Base-by-base conservation (phyloP, 805 yeast genomes). In the Candida peoriensis region DNA sequence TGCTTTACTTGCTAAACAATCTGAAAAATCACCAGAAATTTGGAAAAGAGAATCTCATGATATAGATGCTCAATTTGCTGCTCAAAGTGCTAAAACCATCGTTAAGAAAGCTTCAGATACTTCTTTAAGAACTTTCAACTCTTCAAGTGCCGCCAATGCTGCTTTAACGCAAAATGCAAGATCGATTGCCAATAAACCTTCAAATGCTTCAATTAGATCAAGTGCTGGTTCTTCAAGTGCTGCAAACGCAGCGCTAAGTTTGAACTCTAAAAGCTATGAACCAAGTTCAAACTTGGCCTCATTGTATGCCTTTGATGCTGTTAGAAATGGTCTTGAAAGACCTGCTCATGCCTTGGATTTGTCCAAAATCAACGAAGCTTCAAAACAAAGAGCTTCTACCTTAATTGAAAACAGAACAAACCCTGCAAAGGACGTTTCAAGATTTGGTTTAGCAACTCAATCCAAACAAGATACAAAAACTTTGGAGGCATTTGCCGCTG, bases 21-120 rank as follows among this genome's bases (percentile, higher is more conserved):
- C n/a, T n/a, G 68, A 62, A 44, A 65, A 71, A 14, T 64, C 69
- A 32, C 70, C 74, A 27, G 55, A 55, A 30, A 68, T 69, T 12
- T 74, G 77, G 74, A 63, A 64, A 24, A 64, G 78, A 46, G 70
- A 70, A 22, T 64, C 69, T 8, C 58, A 66, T 34, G 78, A 77
- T 16, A 70, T 64, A 33, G 68, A 66, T 33, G 72, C 72, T 19
- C 66, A 60, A 57, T 68, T 46, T 58, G 76, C 30, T 68, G 76
- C 52, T 55, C 66, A 50, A 5, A 38, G 33, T 31, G 55, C 51
- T 8, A 41, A 37, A 31, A 27, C 43, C 3, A 15, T 20, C n/a
- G 32, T 29, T 6, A 19, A 30, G 5, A 13, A 24, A 12, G 33
- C 31, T 8, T 25, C 31, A 2, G n/a, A 23, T n/a, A 16, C 18